Evolutionary conservation across 192 early-diverging fungal genomes (phyloP).

Genomic region (Coemansia sp.): DNA sequence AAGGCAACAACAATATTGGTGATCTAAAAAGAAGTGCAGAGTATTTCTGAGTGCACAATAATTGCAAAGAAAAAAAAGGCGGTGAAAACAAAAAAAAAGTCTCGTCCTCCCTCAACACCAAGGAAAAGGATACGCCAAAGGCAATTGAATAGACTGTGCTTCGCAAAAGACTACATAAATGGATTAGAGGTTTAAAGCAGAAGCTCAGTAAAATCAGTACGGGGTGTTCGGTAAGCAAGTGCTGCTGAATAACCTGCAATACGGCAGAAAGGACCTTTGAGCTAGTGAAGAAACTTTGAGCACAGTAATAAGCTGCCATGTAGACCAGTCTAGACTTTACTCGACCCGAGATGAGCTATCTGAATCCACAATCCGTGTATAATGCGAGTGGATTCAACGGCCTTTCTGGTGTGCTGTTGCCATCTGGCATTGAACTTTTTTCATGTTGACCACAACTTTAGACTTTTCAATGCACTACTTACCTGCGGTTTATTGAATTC

Average conservation of each 20-base stretch:
- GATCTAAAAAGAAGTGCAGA: background rate
- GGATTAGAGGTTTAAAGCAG: background rate
- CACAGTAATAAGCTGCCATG: background rate
- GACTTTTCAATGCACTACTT: background rate
- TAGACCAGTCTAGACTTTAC: background rate
- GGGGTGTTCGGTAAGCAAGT: background rate
- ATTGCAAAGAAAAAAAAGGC: background rate
- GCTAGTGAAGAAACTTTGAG: background rate
- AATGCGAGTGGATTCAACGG: background rate
- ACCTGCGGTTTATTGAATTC: background rate
- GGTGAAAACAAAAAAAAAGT: background rate
- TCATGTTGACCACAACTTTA: background rate
- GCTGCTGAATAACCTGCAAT: background rate
- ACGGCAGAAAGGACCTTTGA: background rate
- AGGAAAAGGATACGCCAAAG: background rate
- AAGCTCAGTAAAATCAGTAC: background rate
- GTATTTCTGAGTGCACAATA: background rate
- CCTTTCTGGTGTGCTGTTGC: background rate
- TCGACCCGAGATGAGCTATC: slow-evolving; percentile 1
- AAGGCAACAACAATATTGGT: background rate
- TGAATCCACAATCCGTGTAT: background rate
- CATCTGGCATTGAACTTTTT: background rate
- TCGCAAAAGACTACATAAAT: background rate
- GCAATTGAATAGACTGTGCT: background rate
- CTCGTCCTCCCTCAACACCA: background rate